Evolutionary conservation across 1,284 basidiomycete species (phyloP), one percentile per base, ranked within the genome.

Genomic region (Austroboletus niveus): DNA sequence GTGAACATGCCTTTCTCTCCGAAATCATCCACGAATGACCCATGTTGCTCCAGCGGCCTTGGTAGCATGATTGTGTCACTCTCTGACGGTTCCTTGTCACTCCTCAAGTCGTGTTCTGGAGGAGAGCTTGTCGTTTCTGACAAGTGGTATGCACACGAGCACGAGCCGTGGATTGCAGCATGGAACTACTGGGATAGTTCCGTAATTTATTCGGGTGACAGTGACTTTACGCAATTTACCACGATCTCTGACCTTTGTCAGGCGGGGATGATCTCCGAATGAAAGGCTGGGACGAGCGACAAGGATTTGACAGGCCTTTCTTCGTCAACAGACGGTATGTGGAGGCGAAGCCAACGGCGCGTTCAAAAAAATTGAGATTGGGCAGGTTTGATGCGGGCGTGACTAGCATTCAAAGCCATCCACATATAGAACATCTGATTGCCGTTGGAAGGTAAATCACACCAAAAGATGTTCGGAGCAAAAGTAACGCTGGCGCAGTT

Each of bases 221-320:
- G 22, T 24, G 22, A 17, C 42, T 44, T 15, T 17, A 15, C 43
- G 24, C 22, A 11, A 20, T 34, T 1, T 35, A 1, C 22, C 47
- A 22, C 24, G 39, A 22, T 9, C 8, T 38, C 32, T 60, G 35
- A 60, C 35, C n/a, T 24, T 30, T 2, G 41, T 42, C 48, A 95
- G 94, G 96, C 5, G 96, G 97, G 0, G 97, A 99, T 64, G 97
- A 99, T 68, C 76, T 93, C 27, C 87, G 80, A 56, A 72, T 98
- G 60, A 96, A 94, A 69, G 84, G 81, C 9, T 99, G 97, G 97
- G 97, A 99, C 69, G 69, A 86, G 36, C 79, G 93, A n/a, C 75
- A 81, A 60, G 80, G 78, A 1, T 80, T 84, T 39, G 64, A 72
- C 0, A 74, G 73, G 12, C 86, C 95, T 0, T 78, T 78, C 1